Evolutionary conservation across 805 yeast species (phyloP).

Genomic region (Yarrowia divulgata): DNA sequence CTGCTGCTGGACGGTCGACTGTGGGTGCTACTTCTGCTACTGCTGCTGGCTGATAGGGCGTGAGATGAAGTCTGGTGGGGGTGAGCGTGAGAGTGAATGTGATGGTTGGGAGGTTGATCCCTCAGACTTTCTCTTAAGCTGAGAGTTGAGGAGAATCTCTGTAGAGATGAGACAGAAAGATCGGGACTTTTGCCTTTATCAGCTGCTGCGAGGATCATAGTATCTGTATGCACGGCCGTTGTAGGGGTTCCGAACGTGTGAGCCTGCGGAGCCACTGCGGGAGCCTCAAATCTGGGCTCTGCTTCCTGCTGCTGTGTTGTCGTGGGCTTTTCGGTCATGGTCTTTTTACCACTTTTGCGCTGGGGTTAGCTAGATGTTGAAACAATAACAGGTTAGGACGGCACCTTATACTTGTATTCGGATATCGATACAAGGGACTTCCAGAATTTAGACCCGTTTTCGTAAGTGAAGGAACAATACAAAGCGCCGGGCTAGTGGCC

Average conservation of each 20-base stretch:
- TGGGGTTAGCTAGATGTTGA: constrained; percentile 2
- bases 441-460: neutral
- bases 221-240: constrained; percentile 31
- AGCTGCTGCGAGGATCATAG: constrained; percentile 8
- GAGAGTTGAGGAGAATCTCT: constrained; percentile 10
- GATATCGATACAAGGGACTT: neutral
- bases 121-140: neutral
- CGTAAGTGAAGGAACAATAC: no score
- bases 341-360: constrained; percentile 21
- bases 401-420: no score
- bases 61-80: neutral
- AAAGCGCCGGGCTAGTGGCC: neutral
- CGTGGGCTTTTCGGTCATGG: neutral
- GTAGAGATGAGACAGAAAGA: constrained; percentile 17
- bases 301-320: neutral
- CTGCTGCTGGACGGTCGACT: constrained; percentile 17
- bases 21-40: constrained; percentile 8
- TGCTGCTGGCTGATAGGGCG: constrained; percentile 1
- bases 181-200: constrained; percentile 33
- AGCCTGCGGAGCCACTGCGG: constrained; percentile 1
- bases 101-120: neutral
- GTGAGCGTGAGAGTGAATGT: neutral
- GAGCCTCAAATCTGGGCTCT: neutral
- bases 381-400: neutral
- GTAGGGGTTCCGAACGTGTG: constrained; percentile 22